phyloP scores from a whole-genome alignment of 2,329 filamentous ascomycete species.

The Elsinoe necatrix region DNA sequence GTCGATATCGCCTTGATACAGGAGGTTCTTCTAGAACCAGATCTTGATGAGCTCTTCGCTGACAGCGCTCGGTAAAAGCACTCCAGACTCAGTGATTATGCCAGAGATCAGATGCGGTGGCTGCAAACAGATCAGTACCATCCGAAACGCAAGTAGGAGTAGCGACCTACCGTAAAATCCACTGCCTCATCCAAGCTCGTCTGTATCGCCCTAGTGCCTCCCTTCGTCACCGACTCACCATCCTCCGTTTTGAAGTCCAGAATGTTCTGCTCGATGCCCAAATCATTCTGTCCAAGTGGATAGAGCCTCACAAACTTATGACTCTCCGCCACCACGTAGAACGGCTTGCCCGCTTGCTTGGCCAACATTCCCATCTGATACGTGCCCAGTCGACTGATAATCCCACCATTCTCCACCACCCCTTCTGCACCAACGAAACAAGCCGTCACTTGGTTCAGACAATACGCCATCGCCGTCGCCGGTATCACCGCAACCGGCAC shows the following conservation, averaged over 20 bases:
- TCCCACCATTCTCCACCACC: slow-evolving; percentile 86
- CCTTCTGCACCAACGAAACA: slow-evolving; percentile 66
- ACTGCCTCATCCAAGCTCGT: slow-evolving; percentile 44
- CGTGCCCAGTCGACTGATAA: slow-evolving; percentile 78
- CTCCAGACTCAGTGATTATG: slow-evolving; percentile 67
- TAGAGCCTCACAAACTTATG: slow-evolving; percentile 94
- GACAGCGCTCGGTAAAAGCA: slow-evolving; percentile 61
- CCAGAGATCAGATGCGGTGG: slow-evolving; percentile 62
- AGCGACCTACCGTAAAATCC: slow-evolving; percentile 56
- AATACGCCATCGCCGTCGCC: slow-evolving; percentile 68
- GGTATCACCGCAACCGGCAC: slow-evolving; percentile 77
- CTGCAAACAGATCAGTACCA: slow-evolving; percentile 33
- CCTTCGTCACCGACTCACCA: slow-evolving; percentile 19
- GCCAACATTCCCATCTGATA: slow-evolving; percentile 82
- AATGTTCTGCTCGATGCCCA: slow-evolving; percentile 71
- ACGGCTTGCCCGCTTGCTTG: slow-evolving; percentile 61
- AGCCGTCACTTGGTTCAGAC: slow-evolving; percentile 64
- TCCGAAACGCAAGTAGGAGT: slow-evolving; percentile 1
- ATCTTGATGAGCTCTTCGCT: slow-evolving; percentile 63
- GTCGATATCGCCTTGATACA: background rate
- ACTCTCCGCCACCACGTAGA: slow-evolving; percentile 88
- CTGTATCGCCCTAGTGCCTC: background rate
- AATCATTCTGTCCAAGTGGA: slow-evolving; percentile 69
- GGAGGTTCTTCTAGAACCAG: slow-evolving; percentile 32
- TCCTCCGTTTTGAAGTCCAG: slow-evolving; percentile 59